These are phyloP conservation scores for Gillenia trifoliata DNA, from an alignment of 306 rosid genomes.

Conservation along the genomic window DNA sequence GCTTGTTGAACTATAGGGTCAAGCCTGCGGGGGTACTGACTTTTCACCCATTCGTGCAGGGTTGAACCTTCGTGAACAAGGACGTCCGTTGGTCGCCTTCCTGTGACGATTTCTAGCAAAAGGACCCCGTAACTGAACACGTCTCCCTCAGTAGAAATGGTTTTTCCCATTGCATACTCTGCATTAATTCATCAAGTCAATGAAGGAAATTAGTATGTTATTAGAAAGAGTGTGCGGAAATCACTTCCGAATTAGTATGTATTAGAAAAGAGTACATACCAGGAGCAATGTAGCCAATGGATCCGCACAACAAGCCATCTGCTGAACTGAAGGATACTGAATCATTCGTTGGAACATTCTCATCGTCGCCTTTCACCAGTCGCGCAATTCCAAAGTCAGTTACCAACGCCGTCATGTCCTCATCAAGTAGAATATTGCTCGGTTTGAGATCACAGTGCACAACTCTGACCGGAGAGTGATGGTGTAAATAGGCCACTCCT, in stretches of 20 bases:
- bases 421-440: conserved; percentile 81
- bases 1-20: conserved; percentile 52
- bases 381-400: conserved; percentile 91
- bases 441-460: conserved; percentile 96
- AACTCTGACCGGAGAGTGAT: conserved; percentile 69
- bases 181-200: conserved; percentile 22
- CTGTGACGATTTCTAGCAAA: conserved; percentile 63
- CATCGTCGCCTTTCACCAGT: conserved; percentile 43
- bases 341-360: conserved; percentile 10
- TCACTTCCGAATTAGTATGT: background rate
- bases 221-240: background rate
- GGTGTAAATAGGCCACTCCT: conserved; percentile 84
- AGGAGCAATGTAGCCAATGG: conserved; percentile 91
- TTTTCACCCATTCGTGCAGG: conserved; percentile 77
- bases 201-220: background rate
- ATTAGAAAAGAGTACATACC: conserved; percentile 40
- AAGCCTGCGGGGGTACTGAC: conserved; percentile 50
- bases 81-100: conserved; percentile 71
- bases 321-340: conserved; percentile 59
- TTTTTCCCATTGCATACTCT: conserved; percentile 86
- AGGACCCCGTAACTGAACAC: conserved; percentile 82
- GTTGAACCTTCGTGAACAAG: conserved; percentile 62
- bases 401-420: conserved; percentile 76
- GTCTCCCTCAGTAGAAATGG: conserved; percentile 72
- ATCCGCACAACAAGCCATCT: conserved; percentile 73